A percentile compares a stretch with the other conserved stretches of the same genome.
phyloP scores from a whole-genome alignment of 2,329 filamentous ascomycete species.

The Rhinocladiella mackenziei region DNA sequence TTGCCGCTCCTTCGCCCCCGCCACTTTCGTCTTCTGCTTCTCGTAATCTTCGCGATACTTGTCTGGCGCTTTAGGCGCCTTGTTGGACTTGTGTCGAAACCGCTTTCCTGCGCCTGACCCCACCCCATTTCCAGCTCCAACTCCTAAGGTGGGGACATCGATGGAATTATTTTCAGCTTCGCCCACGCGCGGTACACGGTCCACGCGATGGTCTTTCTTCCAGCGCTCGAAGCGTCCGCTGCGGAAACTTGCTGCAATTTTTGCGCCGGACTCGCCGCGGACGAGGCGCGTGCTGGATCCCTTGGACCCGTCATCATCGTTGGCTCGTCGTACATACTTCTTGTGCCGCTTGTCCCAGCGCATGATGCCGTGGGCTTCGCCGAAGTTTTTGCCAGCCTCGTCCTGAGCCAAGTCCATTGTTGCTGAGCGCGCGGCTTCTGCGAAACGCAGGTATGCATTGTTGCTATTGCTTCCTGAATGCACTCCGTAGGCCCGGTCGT shows the following conservation, averaged over 20 bases:
- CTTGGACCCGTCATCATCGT: constrained; percentile 84
- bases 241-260: constrained; percentile 91
- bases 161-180: constrained; percentile 69
- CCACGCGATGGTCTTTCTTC: constrained; percentile 80
- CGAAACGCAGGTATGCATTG: constrained; percentile 53
- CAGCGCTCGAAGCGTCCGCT: constrained; percentile 90
- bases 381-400: constrained; percentile 75
- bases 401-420: constrained; percentile 88
- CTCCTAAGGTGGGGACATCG: constrained; percentile 30
- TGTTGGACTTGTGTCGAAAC: constrained; percentile 82
- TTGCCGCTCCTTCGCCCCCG: constrained; percentile 72
- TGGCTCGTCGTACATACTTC: constrained; percentile 87
- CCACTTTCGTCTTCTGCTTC: constrained; percentile 81
- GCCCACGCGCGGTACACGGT: constrained; percentile 73
- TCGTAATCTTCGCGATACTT: constrained; percentile 88
- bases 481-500: constrained; percentile 90
- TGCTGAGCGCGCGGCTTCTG: constrained; percentile 77
- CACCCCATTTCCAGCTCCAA: neutral
- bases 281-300: constrained; percentile 68
- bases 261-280: constrained; percentile 84
- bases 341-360: constrained; percentile 96
- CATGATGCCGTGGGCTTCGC: constrained; percentile 69
- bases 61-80: constrained; percentile 89
- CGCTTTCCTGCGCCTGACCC: constrained; percentile 43
- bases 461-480: constrained; percentile 72